Evolutionary conservation across 169 alveolate genomes (phyloP), one percentile per base, ranked within the genome.

Genomic region (Plasmodium blacklocki): DNA sequence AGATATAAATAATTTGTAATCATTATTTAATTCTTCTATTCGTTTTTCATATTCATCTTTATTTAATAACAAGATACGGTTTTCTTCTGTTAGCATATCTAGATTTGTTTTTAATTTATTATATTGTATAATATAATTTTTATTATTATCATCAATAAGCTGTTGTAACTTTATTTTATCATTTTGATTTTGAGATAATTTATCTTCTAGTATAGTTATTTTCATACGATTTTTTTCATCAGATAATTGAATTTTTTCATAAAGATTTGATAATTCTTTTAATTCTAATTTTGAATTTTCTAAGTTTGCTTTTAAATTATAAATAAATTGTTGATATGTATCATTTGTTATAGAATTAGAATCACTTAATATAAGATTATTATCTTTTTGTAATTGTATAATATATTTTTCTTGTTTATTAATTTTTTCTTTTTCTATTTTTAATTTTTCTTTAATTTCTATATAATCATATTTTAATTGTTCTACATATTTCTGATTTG

Each of bases 371-470:
- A 39, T 39, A 39, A 39, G 47, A 39, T 39, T 39, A 39, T 39
- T 39, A 39, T 39, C 47, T 39, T 39, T 39, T 45, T 71, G 60
- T 26, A 83, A 47, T 32, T 83, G 74, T 12, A 62, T 9, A 47
- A 83, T 83, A 50, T 58, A 50, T 50, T 67, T 83, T 49, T 83
- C 74, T 50, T 83, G 91, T 49, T 83, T 71, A 21, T 39, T n/a
- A 0, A n/a, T 21, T 68, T 68, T 83, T 32, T 63, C 63, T 49
- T 83, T 83, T 62, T 83, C 86, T 0, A 83, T 6, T 43, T 63
- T 58, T 18, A 83, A 11, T 15, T 58, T 39, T 19, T 83, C 70
- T 32, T 83, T 67, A 29, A 83, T 6, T 59, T 83, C 73, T 0
- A 18, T n/a, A 15, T 68, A 56, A 11, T 83, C 85, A 26, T 12